Base-by-base conservation (phyloP, 2,329 filamentous ascomycete species). In the Emergomyces pasteurianus region DNA sequence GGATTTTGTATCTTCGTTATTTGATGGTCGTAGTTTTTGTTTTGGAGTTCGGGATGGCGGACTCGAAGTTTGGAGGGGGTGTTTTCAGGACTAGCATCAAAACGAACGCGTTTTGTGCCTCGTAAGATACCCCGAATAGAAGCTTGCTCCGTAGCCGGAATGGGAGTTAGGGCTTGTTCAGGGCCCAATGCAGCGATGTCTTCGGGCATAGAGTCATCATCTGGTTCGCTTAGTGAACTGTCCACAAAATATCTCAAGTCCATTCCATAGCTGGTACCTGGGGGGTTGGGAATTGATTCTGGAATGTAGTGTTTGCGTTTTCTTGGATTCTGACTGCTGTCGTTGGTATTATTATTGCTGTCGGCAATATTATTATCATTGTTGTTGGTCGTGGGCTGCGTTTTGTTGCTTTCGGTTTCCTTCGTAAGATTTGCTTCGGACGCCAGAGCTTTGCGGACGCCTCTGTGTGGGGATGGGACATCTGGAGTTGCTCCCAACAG, bases 201-300 rank as follows among this genome's bases (percentile, higher is more conserved):
- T 34, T 59, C 62, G 38, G 58, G 53, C 40, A 62, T 58, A 10
- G 58, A 42, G 42, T 65, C 63, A 3, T 59, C 61, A 59, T 70
- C 70, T 47, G 69, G 67, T 38, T 74, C 73, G 23, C 68, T 68
- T 21, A 72, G 70, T 40, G 67, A 70, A 52, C 67, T 68, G 59
- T 72, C 71, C 46, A 61, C 67, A 62, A 76, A 76, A 57, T 75
- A 78, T 21, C 72, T 68, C 31, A 71, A 62, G 57, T 75, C 67
- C 66, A 78, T 64, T 12, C 76, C 75, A 66, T 76, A 78, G 57
- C 75, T 75, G 36, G 64, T 67, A 12, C 72, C 74, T 16, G 66
- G 61, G 9, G 75, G 75, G 60, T 77, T 76, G 4, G 75, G 75
- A 56, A 78, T 77, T 16, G 69, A 62, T 47, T 76, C 71, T 21